phyloP scores from a whole-genome alignment of 2,329 filamentous ascomycete species.

The Botrytis sinoallii region DNA sequence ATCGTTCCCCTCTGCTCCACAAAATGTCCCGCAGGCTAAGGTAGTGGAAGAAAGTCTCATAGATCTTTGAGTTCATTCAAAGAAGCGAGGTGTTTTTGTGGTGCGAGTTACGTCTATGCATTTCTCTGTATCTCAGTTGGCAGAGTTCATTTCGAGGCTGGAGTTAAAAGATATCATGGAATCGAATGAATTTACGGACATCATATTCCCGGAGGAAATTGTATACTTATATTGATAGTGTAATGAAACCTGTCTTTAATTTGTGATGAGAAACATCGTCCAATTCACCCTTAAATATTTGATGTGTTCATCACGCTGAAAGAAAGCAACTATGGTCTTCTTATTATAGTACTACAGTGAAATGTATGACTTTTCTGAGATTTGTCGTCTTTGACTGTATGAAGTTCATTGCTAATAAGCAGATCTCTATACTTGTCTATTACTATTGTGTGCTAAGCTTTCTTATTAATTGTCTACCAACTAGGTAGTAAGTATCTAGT shows the following conservation, averaged over 20 bases:
- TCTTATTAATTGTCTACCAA: neutral
- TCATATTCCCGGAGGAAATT: neutral
- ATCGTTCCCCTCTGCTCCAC: constrained; percentile 63
- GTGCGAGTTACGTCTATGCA: neutral
- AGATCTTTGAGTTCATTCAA: constrained; percentile 58
- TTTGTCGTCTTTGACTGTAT: neutral
- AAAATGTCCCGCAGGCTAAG: constrained; percentile 54
- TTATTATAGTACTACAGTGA: neutral
- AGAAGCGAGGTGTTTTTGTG: constrained; percentile 6
- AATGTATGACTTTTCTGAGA: neutral
- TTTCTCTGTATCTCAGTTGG: neutral
- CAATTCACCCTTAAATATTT: neutral
- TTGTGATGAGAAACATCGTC: neutral
- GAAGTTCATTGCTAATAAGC: neutral
- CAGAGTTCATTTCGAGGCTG: neutral
- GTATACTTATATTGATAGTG: constrained; percentile 5
- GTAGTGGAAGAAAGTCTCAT: constrained; percentile 75
- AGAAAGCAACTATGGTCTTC: neutral
- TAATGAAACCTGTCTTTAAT: neutral
- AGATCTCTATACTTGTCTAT: neutral
- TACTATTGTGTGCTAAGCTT: neutral
- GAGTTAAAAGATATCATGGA: constrained; percentile 12
- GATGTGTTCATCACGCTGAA: neutral
- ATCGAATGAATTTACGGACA: constrained; percentile 1
- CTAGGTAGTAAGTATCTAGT: neutral